Base-by-base conservation (phyloP, 805 yeast species). In the Novakomyces olei region DNA sequence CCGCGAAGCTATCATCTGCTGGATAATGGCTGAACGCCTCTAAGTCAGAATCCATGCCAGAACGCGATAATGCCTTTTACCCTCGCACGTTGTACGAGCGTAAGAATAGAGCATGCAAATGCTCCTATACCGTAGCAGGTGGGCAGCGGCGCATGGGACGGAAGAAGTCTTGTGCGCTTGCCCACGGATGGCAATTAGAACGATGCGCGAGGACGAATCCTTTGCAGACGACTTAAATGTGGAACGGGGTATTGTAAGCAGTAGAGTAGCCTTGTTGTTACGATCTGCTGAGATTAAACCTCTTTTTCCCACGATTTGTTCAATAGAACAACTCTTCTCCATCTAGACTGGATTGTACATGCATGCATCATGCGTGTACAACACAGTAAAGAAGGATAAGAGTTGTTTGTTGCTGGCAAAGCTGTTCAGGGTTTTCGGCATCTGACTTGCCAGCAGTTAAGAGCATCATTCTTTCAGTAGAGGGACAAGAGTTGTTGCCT, bases 31-130 rank as follows among this genome's bases (percentile, higher is more conserved):
- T 55, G 60, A 55, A 54, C 58, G 60, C 59, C 58, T 55, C 59
- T 53, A 53, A 53, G 58, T 51, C 59, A 69, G 69, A 40, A 65
- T 67, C 58, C 62, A 64, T 39, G 70, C 72, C 43, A 56, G 58
- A 45, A 54, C 40, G 58, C 57, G 60, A 53, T 47, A 57, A 55
- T 53, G 49, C 41, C 46, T 53, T 46, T 48, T 57, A 57, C 47
- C 54, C n/a, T n/a, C 54, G 55, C 56, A 51, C 55, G 50, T 49
- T 48, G 45, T 51, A 51, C 57, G 43, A 50, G 58, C 15, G 15
- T 26, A 26, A 6, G 15, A 26, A 26, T 26, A 26, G 28, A 26
- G 28, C 53, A 32, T 54, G 51, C 44, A 51, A 55, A 54, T 52
- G 49, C 55, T 57, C 28, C 58, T 45, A 54, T 46, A 53, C 57